Percentiles rank a stretch among this genome's conserved stretches.
phyloP scores from a whole-genome alignment of 495 filamentous ascomycete species.

The Mytilinidion resinicola region DNA sequence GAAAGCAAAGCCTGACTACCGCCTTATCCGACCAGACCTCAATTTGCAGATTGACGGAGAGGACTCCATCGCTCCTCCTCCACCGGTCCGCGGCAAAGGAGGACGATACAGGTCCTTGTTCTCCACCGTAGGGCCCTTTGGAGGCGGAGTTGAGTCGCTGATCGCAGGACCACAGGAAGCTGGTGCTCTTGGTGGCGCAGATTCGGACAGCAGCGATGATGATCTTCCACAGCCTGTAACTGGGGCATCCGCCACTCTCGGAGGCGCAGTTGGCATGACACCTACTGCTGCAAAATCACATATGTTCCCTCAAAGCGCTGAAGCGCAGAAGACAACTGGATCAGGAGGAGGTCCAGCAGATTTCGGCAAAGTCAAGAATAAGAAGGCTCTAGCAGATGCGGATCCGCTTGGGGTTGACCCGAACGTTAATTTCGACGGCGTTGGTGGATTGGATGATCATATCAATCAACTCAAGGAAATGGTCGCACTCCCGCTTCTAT shows the following conservation, averaged over 20 bases:
- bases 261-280: slow-evolving; percentile 66
- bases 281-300: slow-evolving; percentile 58
- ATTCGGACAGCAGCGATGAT: slow-evolving; percentile 96
- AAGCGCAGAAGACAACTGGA: slow-evolving; percentile 48
- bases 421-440: slow-evolving; percentile 83
- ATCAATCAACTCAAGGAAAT: slow-evolving; percentile 97
- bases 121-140: slow-evolving; percentile 85
- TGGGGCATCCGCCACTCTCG: slow-evolving; percentile 39
- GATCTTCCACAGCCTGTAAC: slow-evolving; percentile 55
- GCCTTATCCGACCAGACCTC: slow-evolving; percentile 69
- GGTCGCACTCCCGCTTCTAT: slow-evolving; percentile 87
- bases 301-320: slow-evolving; percentile 58
- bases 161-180: slow-evolving; percentile 72
- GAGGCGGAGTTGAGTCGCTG: slow-evolving; percentile 65
- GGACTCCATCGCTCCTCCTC: slow-evolving; percentile 55
- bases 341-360: slow-evolving; percentile 67
- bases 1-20: slow-evolving; percentile 51
- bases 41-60: slow-evolving; percentile 68
- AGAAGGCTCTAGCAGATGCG: slow-evolving; percentile 74
- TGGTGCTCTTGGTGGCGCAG: slow-evolving; percentile 68
- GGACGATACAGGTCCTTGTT: slow-evolving; percentile 70
- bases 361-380: slow-evolving; percentile 83
- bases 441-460: slow-evolving; percentile 84
- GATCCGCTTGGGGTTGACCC: slow-evolving; percentile 90
- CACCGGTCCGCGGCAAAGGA: slow-evolving; percentile 60